Percentiles rank a stretch among this genome's conserved stretches.
phyloP scores from a whole-genome alignment of 2,329 filamentous ascomycete species.

The Pyricularia pennisetigena region DNA sequence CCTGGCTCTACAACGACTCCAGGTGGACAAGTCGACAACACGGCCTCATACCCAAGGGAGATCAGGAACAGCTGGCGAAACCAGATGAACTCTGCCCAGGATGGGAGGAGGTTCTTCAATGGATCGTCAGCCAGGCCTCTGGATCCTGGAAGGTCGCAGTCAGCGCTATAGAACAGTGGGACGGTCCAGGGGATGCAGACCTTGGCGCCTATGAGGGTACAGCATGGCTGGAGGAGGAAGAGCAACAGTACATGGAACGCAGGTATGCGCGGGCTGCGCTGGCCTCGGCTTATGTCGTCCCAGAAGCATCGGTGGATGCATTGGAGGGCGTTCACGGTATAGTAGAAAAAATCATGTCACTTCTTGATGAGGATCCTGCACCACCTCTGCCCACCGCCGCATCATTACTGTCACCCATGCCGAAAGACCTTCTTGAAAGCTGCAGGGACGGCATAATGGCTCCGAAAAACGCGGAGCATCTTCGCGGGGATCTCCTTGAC shows the following conservation, averaged over 20 bases:
- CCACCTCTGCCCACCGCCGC: slow-evolving; percentile 39
- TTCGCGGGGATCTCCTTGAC: slow-evolving; percentile 44
- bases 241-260: slow-evolving; percentile 47
- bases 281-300: slow-evolving; percentile 57
- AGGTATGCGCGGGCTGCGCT: slow-evolving; percentile 60
- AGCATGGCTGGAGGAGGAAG: slow-evolving; percentile 48
- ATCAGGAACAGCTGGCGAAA: not conserved
- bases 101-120: slow-evolving; percentile 61
- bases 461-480: slow-evolving; percentile 29
- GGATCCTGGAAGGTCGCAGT: slow-evolving; percentile 49
- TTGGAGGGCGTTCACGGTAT: slow-evolving; percentile 52
- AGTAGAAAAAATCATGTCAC: slow-evolving; percentile 44
- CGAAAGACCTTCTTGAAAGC: slow-evolving; percentile 4
- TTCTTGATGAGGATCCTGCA: slow-evolving; percentile 51
- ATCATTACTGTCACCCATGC: slow-evolving; percentile 31
- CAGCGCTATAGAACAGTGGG: slow-evolving; percentile 59
- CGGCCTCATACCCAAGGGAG: slow-evolving; percentile 11
- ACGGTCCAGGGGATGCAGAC: slow-evolving; percentile 62
- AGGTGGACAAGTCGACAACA: slow-evolving; percentile 37
- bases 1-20: slow-evolving; percentile 60
- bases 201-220: slow-evolving; percentile 46
- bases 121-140: slow-evolving; percentile 52
- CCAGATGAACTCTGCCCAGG: slow-evolving; percentile 32
- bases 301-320: slow-evolving; percentile 46
- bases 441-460: slow-evolving; percentile 22